Percentiles rank a stretch among this genome's conserved stretches.
phyloP scores from a whole-genome alignment of 1,284 basidiomycete species.

The Mycena citricolor region DNA sequence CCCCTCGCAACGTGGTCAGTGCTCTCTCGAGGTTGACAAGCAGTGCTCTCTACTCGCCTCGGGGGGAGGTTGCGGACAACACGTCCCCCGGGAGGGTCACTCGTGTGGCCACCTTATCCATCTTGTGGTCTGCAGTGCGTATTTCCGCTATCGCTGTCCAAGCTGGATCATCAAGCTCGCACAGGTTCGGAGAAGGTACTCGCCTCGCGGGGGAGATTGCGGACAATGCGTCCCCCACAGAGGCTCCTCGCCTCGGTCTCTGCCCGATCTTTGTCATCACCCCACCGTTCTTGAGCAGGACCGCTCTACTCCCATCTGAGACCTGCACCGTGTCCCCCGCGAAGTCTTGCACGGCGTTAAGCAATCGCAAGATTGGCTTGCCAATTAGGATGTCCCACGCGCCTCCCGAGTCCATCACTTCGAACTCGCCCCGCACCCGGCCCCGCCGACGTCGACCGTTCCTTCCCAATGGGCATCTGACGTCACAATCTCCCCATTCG shows the following conservation, averaged over 20 bases:
- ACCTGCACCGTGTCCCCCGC: neutral
- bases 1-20: too few relatives aligned
- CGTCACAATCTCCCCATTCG: neutral
- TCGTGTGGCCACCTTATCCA: too few relatives aligned
- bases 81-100: too few relatives aligned
- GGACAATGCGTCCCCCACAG: constrained; percentile 8
- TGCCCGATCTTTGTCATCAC: too few relatives aligned
- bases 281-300: too few relatives aligned
- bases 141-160: too few relatives aligned
- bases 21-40: too few relatives aligned
- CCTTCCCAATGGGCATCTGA: constrained; percentile 11
- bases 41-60: too few relatives aligned
- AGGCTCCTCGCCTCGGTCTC: constrained; percentile 8
- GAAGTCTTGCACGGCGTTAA: constrained; percentile 1
- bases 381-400: constrained; percentile 13
- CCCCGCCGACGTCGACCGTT: neutral
- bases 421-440: neutral
- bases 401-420: constrained; percentile 14
- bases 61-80: too few relatives aligned
- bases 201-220: constrained; percentile 12
- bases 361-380: constrained; percentile 4
- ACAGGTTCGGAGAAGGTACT: neutral
- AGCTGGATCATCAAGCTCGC: neutral
- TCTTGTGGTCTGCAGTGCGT: too few relatives aligned
- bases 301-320: too few relatives aligned